A percentile compares a stretch with the other conserved stretches of the same genome.
Conservation (phyloP, 176 grass and related monocot species). For the Alopecurus myosuroides region DNA sequence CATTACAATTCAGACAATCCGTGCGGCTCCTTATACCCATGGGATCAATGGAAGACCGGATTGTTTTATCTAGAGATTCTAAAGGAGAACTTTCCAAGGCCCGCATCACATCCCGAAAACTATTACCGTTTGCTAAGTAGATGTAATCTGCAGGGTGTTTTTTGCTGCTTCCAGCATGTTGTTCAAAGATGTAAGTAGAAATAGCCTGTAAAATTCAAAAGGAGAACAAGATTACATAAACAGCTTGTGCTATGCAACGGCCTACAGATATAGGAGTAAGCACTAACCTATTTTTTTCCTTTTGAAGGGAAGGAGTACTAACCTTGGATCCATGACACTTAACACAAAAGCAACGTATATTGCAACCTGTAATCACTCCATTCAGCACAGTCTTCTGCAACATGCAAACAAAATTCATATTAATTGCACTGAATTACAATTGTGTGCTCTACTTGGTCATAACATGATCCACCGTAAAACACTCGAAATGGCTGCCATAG, state of each 20-base stretch:
- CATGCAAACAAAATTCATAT: slow-evolving; percentile 21
- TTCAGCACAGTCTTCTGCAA: slow-evolving; percentile 61
- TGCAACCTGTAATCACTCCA: slow-evolving; percentile 57
- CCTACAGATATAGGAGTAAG: neutral
- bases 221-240: slow-evolving; percentile 11
- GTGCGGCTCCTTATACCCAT: slow-evolving; percentile 19
- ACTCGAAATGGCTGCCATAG: neutral
- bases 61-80: slow-evolving; percentile 46
- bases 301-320: slow-evolving; percentile 13
- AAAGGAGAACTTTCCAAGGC: slow-evolving; percentile 37
- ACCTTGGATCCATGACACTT: slow-evolving; percentile 64
- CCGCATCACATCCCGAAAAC: slow-evolving; percentile 53
- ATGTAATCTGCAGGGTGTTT: slow-evolving; percentile 74
- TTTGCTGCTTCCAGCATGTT: slow-evolving; percentile 76
- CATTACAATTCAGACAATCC: slow-evolving; percentile 58
- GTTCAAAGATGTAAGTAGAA: slow-evolving; percentile 59
- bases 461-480: slow-evolving; percentile 8
- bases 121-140: slow-evolving; percentile 66
- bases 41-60: slow-evolving; percentile 48
- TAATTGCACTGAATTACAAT: slow-evolving; percentile 3
- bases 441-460: neutral
- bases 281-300: slow-evolving; percentile 9
- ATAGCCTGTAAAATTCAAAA: slow-evolving; percentile 47
- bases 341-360: slow-evolving; percentile 58
- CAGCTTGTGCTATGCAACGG: neutral